A percentile compares a stretch with the other conserved stretches of the same genome.
phyloP scores from a whole-genome alignment of 75 land plant species.

The Pseudotsuga menziesii region DNA sequence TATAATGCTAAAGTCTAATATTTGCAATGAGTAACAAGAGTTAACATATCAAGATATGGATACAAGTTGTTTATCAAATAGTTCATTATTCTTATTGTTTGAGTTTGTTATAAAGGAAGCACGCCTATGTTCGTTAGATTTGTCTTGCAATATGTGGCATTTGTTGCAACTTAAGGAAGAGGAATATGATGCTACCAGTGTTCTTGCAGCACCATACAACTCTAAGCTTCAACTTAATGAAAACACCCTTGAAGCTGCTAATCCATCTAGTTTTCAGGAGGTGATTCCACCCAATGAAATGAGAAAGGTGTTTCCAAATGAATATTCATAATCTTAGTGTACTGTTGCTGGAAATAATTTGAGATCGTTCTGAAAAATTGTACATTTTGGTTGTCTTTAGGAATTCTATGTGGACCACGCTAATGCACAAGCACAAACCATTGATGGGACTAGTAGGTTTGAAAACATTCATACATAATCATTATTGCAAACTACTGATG shows the following conservation, averaged over 20 bases:
- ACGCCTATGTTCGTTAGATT: constrained; percentile 39
- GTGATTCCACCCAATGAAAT: constrained; percentile 3
- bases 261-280: constrained; percentile 12
- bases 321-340: background rate
- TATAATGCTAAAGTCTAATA: no score
- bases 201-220: constrained; percentile 5
- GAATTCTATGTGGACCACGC: constrained; percentile 20
- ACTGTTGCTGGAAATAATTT: background rate
- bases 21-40: no score
- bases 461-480: constrained; percentile 18
- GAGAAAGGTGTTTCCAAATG: background rate
- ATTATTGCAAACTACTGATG: background rate
- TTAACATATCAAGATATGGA: no score
- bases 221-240: constrained; percentile 38
- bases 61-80: no score
- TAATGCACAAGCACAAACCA: constrained; percentile 16
- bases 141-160: constrained; percentile 68
- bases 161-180: constrained; percentile 78
- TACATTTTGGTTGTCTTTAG: constrained; percentile 20
- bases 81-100: no score
- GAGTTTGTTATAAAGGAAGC: constrained; percentile 21
- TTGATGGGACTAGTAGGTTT: constrained; percentile 17
- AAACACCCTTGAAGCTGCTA: constrained; percentile 14
- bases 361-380: background rate
- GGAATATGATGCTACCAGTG: constrained; percentile 92